These are phyloP conservation scores for Epicoccum sorghinum DNA, from an alignment of 2,329 filamentous ascomycete genomes.

Conservation along the genomic window DNA sequence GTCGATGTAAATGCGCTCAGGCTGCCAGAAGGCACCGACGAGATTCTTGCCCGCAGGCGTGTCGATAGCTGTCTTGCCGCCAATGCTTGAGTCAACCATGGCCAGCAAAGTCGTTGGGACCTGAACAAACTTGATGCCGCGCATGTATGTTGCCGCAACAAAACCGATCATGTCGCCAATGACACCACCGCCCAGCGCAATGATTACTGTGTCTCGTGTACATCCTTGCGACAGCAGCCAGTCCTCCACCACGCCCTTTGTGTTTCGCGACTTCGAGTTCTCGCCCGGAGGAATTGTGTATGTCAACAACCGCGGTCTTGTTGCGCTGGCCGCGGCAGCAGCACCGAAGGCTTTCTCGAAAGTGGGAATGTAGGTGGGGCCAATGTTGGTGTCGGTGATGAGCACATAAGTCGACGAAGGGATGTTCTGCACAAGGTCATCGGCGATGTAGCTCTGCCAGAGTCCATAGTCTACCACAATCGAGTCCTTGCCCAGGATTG, in stretches of 20 bases:
- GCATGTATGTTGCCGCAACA: slow-evolving; percentile 98
- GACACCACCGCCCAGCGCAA: slow-evolving; percentile 93
- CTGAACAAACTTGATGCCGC: slow-evolving; percentile 93
- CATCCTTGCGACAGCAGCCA: slow-evolving; percentile 95
- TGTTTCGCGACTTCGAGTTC: slow-evolving; percentile 89
- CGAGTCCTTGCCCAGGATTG: slow-evolving; percentile 84
- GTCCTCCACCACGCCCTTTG: slow-evolving; percentile 94
- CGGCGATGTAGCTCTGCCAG: slow-evolving; percentile 80
- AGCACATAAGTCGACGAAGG: slow-evolving; percentile 91
- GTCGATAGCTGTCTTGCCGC: slow-evolving; percentile 97
- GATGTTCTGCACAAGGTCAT: slow-evolving; percentile 79
- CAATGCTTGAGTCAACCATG: slow-evolving; percentile 99
- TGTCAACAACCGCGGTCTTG: slow-evolving; percentile 72
- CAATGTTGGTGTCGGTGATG: slow-evolving; percentile 94
- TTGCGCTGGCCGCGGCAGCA: slow-evolving; percentile 44
- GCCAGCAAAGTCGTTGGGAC: slow-evolving; percentile 92
- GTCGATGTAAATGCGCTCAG: slow-evolving; percentile 91
- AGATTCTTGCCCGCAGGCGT: slow-evolving; percentile 95
- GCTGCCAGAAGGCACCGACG: slow-evolving; percentile 96
- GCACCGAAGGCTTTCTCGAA: slow-evolving; percentile 72
- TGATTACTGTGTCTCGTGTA: slow-evolving; percentile 91
- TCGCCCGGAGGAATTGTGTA: slow-evolving; percentile 94
- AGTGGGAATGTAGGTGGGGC: slow-evolving; percentile 75
- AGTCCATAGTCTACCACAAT: slow-evolving; percentile 93
- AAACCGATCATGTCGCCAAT: slow-evolving; percentile 99